phyloP scores from a whole-genome alignment of 306 rosid species.

The Betula pendula region DNA sequence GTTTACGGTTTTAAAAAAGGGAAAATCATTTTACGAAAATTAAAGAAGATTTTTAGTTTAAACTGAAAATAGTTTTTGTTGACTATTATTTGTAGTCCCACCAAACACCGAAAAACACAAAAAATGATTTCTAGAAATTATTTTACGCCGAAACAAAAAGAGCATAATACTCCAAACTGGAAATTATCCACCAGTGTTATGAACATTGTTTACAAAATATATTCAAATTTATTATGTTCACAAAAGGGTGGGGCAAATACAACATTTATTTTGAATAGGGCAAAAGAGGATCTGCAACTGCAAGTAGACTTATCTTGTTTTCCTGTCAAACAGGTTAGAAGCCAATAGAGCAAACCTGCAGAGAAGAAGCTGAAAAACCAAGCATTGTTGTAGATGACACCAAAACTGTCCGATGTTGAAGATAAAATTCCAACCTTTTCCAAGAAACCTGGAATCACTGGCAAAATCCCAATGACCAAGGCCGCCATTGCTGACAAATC shows the following conservation, averaged over 20 bases:
- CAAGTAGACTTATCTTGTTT: conserved; percentile 24
- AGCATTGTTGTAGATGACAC: conserved; percentile 73
- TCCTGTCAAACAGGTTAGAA: conserved; percentile 45
- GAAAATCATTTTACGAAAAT: no score
- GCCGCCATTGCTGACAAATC: conserved; percentile 72
- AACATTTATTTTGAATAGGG: conserved; percentile 17
- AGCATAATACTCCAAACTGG: no score
- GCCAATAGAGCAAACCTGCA: conserved; percentile 67
- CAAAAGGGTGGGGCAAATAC: not conserved
- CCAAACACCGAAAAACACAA: no score
- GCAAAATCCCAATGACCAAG: conserved; percentile 64
- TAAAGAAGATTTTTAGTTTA: no score
- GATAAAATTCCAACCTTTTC: conserved; percentile 55
- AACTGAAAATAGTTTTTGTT: no score
- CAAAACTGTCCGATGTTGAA: conserved; percentile 43
- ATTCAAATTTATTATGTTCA: conserved; percentile 6
- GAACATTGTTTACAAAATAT: not conserved
- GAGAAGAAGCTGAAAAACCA: conserved; percentile 87
- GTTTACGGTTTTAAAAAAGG: no score
- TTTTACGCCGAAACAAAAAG: no score
- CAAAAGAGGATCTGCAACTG: conserved; percentile 37
- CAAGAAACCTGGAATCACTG: conserved; percentile 84
- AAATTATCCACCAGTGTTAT: no score
- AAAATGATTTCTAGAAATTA: no score
- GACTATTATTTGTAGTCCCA: no score